Conservation (phyloP, 306 rosid species). For the Datisca glomerata region DNA sequence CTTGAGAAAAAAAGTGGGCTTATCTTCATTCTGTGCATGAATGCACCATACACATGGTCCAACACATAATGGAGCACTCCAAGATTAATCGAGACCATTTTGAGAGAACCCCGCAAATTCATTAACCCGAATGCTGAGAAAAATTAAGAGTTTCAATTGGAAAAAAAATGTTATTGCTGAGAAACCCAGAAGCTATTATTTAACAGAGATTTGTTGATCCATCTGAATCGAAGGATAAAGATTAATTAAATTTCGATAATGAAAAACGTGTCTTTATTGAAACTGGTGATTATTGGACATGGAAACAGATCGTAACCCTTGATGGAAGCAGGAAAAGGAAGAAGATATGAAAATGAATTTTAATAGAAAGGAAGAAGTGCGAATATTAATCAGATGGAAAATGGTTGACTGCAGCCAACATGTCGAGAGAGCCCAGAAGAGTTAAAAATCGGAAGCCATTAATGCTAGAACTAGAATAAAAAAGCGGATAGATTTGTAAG, state of each 20-base stretch:
- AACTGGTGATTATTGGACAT: too few species aligned
- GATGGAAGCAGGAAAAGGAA: background rate
- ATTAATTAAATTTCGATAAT: background rate
- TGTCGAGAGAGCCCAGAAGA: background rate
- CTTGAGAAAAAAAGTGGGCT: constrained; percentile 75
- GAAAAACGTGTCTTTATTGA: too few species aligned
- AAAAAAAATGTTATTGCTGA: background rate
- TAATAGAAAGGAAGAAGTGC: background rate
- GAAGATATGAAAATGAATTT: background rate
- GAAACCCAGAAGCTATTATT: background rate
- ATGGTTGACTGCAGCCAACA: too few species aligned
- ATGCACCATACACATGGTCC: constrained; percentile 89
- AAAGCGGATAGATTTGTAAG: background rate
- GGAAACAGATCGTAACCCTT: too few species aligned
- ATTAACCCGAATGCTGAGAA: constrained; percentile 7
- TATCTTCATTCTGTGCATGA: constrained; percentile 72
- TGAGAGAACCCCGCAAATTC: constrained; percentile 1
- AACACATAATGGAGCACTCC: constrained; percentile 85
- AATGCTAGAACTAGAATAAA: background rate
- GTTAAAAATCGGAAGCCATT: background rate
- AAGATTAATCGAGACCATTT: constrained; percentile 67
- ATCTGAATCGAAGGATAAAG: background rate
- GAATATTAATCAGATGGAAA: background rate
- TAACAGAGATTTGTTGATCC: background rate
- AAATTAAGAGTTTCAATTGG: background rate